Conservation (phyloP, 768 basidiomycete species). For the Macrolepiota albuminosa region DNA sequence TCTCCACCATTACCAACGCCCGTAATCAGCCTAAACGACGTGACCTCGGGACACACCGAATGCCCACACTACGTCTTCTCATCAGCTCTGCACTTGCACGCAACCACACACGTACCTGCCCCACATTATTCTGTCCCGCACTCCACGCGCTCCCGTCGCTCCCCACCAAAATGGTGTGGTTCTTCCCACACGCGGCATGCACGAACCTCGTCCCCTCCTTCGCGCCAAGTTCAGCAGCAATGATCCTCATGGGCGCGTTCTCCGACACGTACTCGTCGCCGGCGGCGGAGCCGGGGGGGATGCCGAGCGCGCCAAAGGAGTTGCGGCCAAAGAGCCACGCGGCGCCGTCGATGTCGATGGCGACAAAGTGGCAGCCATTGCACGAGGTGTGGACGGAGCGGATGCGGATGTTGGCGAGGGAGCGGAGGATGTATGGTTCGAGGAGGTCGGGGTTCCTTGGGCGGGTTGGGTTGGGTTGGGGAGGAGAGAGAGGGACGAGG, state of each 20-base stretch:
- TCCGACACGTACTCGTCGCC: slow-evolving; percentile 63
- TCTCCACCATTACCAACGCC: slow-evolving; percentile 55
- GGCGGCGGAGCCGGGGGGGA: slow-evolving; percentile 43
- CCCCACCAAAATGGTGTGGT: slow-evolving; percentile 79
- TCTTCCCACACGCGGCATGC: slow-evolving; percentile 77
- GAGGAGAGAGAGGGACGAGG: slow-evolving; percentile 12
- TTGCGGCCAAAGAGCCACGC: slow-evolving; percentile 93
- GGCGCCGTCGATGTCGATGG: slow-evolving; percentile 65
- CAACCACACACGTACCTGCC: slow-evolving; percentile 54
- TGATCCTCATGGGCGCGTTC: slow-evolving; percentile 62
- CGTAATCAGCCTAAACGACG: slow-evolving; percentile 58
- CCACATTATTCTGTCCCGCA: slow-evolving; percentile 74
- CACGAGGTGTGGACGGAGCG: slow-evolving; percentile 74
- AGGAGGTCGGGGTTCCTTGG: slow-evolving; percentile 74
- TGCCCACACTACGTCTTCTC: slow-evolving; percentile 59
- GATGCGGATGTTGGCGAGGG: slow-evolving; percentile 74
- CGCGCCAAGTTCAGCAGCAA: slow-evolving; percentile 59
- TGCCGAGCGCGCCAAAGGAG: slow-evolving; percentile 51
- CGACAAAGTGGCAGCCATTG: slow-evolving; percentile 71
- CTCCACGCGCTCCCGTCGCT: slow-evolving; percentile 82
- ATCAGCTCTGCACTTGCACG: neutral
- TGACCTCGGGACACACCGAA: slow-evolving; percentile 55
- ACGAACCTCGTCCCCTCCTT: slow-evolving; percentile 58
- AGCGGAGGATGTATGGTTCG: slow-evolving; percentile 86
- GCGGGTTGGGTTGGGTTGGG: neutral